phyloP scores from a whole-genome alignment of 441 rosid genomes.

The Dalechampia spathulata region DNA sequence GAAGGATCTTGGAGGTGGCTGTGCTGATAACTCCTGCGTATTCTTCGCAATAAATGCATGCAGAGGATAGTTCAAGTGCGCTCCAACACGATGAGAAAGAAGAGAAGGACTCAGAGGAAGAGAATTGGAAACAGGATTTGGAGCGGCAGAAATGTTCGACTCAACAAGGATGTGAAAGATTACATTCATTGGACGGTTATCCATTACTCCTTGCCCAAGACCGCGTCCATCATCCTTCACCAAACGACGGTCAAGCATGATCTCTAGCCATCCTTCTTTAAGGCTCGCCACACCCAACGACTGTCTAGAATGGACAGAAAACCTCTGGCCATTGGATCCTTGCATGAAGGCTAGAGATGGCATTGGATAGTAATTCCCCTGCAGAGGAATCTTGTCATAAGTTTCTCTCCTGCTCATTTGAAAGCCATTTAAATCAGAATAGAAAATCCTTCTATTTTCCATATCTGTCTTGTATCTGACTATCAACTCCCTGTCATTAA shows the following conservation, averaged over 20 bases:
- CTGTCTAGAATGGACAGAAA: slow-evolving; percentile 83
- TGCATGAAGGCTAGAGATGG: slow-evolving; percentile 88
- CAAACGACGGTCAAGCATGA: slow-evolving; percentile 92
- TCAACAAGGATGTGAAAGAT: slow-evolving; percentile 70
- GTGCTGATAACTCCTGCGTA: slow-evolving; percentile 55
- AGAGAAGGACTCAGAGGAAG: slow-evolving; percentile 72
- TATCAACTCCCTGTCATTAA: slow-evolving; percentile 75
- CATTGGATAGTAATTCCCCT: slow-evolving; percentile 98
- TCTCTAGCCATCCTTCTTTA: slow-evolving; percentile 82
- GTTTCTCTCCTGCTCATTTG: slow-evolving; percentile 97
- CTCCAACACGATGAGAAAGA: slow-evolving; percentile 66
- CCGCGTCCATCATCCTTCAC: slow-evolving; percentile 91
- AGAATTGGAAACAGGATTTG: slow-evolving; percentile 35
- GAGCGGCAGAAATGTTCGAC: slow-evolving; percentile 52
- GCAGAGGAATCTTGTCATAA: slow-evolving; percentile 88
- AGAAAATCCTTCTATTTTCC: slow-evolving; percentile 59
- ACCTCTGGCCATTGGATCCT: slow-evolving; percentile 75
- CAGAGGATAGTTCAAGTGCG: slow-evolving; percentile 83
- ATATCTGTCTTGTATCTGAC: slow-evolving; percentile 77
- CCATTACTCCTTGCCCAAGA: slow-evolving; percentile 97
- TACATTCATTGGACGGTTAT: slow-evolving; percentile 77
- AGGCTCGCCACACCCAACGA: slow-evolving; percentile 80
- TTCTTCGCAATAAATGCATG: slow-evolving; percentile 73
- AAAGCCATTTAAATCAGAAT: slow-evolving; percentile 92
- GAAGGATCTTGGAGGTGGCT: slow-evolving; percentile 42